These are phyloP conservation scores for Takashimella tepidaria DNA, from an alignment of 1,284 basidiomycete genomes.

Conservation along the genomic window DNA sequence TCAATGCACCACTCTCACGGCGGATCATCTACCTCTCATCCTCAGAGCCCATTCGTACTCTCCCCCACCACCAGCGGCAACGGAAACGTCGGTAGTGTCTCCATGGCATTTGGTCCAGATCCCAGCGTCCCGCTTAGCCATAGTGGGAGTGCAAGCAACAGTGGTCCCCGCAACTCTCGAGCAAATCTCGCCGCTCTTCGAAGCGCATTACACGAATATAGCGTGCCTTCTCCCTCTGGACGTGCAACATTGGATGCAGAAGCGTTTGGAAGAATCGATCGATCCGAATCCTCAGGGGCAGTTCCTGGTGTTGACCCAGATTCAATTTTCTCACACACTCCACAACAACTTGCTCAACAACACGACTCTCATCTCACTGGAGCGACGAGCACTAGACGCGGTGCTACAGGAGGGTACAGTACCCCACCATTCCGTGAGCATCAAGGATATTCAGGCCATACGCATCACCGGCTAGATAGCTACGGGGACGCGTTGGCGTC, in stretches of 20 bases:
- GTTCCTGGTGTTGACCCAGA: not conserved
- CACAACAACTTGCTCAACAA: constrained; percentile 1
- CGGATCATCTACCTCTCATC: constrained; percentile 1
- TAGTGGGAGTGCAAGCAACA: not conserved
- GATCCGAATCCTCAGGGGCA: too few relatives aligned
- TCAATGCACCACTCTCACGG: not conserved
- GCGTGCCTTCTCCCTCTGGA: constrained; percentile 4
- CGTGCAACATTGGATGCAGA: not conserved
- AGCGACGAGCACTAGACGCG: not conserved
- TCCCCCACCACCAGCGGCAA: constrained; percentile 11
- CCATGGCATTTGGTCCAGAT: not conserved
- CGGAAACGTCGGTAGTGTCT: not conserved
- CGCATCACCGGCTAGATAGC: not conserved
- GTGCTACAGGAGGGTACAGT: not conserved
- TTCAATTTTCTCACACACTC: not conserved
- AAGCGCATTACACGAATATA: constrained; percentile 19
- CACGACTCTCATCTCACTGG: constrained; percentile 1
- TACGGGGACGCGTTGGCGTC: not conserved
- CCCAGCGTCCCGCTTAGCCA: not conserved
- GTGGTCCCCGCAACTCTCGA: constrained; percentile 1
- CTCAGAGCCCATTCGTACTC: constrained; percentile 11
- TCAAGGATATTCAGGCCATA: not conserved
- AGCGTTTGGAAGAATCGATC: too few relatives aligned
- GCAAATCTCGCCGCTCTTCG: constrained; percentile 16
- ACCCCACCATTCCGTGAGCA: not conserved